Percentiles rank a stretch among this genome's conserved stretches.
Conservation (phyloP, 345 rosid genomes). For the Tarenaya hassleriana region DNA sequence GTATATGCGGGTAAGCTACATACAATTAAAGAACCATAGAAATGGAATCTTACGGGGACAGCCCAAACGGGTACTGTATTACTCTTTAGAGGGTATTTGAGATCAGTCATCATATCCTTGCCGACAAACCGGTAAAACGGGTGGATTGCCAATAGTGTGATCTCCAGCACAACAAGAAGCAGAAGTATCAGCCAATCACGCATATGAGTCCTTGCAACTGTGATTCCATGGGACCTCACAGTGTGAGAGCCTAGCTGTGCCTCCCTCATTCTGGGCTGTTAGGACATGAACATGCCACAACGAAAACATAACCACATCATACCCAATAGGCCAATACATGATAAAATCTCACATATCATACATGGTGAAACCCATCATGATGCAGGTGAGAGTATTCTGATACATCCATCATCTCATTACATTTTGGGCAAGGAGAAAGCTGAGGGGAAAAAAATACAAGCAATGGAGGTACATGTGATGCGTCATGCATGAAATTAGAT, state of each 20-base stretch:
- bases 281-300: not conserved
- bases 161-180: slow-evolving; percentile 45
- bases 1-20: not conserved
- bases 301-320: not conserved
- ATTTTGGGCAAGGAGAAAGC: too few relatives aligned
- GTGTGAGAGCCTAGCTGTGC: slow-evolving; percentile 51
- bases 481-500: too few relatives aligned
- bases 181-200: slow-evolving; percentile 76
- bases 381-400: too few relatives aligned
- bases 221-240: slow-evolving; percentile 52
- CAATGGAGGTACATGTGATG: too few relatives aligned
- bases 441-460: too few relatives aligned
- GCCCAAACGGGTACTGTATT: slow-evolving; percentile 79
- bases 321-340: too few relatives aligned
- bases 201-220: slow-evolving; percentile 50
- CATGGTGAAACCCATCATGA: too few relatives aligned
- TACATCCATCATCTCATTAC: too few relatives aligned
- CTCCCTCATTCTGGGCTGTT: slow-evolving; percentile 47
- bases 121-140: slow-evolving; percentile 90
- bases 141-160: slow-evolving; percentile 38
- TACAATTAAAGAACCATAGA: not conserved
- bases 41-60: slow-evolving; percentile 51
- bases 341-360: not conserved
- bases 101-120: slow-evolving; percentile 88
- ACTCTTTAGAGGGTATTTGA: slow-evolving; percentile 63